phyloP scores from a whole-genome alignment of 352 stramenopile genomes.

The Pythium scleroteichum region DNA sequence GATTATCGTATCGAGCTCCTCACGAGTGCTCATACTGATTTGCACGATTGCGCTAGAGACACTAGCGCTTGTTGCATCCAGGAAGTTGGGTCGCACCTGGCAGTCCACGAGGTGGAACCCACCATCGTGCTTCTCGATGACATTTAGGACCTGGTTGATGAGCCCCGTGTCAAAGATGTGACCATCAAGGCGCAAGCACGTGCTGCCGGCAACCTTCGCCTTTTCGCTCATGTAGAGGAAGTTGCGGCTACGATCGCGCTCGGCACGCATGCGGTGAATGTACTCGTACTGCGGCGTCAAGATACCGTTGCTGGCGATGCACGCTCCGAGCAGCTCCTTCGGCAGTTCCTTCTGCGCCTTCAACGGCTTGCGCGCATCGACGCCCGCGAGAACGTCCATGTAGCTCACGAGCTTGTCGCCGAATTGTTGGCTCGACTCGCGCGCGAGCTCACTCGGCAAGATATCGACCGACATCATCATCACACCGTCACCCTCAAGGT shows the following conservation, averaged over 20 bases:
- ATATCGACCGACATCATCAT: constrained; percentile 96
- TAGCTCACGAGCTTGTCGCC: constrained; percentile 91
- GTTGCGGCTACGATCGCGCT: constrained; percentile 73
- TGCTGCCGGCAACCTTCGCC: constrained; percentile 74
- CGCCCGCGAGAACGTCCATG: constrained; percentile 56
- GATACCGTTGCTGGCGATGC: constrained; percentile 89
- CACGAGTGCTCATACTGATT: constrained; percentile 72
- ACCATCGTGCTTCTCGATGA: constrained; percentile 89
- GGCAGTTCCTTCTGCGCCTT: constrained; percentile 59
- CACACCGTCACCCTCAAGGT: constrained; percentile 75
- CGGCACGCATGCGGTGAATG: constrained; percentile 89
- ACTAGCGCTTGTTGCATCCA: constrained; percentile 37
- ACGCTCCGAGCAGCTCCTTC: constrained; percentile 85
- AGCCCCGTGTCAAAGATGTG: constrained; percentile 96
- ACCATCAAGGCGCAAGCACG: constrained; percentile 83
- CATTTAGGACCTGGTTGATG: constrained; percentile 95
- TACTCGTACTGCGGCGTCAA: constrained; percentile 90
- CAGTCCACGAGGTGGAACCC: constrained; percentile 92
- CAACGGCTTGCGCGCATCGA: constrained; percentile 55
- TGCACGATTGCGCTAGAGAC: constrained; percentile 81
- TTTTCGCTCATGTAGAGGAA: constrained; percentile 67
- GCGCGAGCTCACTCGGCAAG: constrained; percentile 92
- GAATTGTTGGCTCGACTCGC: constrained; percentile 95
- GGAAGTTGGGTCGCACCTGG: constrained; percentile 83
- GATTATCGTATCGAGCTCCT: constrained; percentile 83